phyloP scores from a whole-genome alignment of 306 rosid species.

The peach (Prunus persica) region DNA sequence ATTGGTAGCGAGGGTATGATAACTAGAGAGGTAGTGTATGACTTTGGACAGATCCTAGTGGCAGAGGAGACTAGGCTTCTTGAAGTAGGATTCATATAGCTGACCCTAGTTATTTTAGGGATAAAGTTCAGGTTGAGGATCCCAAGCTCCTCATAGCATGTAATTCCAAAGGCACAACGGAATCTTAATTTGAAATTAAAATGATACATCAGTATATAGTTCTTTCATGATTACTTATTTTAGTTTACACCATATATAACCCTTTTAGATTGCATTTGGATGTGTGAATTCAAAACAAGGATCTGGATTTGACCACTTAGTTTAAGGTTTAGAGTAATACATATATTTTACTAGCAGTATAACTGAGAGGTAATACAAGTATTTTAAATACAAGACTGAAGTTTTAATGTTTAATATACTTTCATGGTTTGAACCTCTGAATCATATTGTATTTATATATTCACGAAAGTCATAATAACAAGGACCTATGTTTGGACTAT shows the following conservation, averaged over 20 bases:
- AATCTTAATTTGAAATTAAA: not conserved
- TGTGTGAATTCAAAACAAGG: too few species aligned
- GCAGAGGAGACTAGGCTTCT: not conserved
- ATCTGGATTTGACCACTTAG: too few species aligned
- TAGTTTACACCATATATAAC: not conserved
- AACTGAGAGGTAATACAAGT: too few species aligned
- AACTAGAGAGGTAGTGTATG: not conserved
- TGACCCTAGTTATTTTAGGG: not conserved
- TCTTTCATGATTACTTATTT: not conserved
- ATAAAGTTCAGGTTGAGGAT: not conserved
- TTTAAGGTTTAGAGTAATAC: too few species aligned
- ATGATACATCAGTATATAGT: not conserved
- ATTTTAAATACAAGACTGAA: too few species aligned
- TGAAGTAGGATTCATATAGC: not conserved
- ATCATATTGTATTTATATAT: not conserved
- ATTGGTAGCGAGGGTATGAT: not conserved
- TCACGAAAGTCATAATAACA: not conserved
- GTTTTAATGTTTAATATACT: not conserved
- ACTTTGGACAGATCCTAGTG: not conserved
- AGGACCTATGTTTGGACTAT: slow-evolving; percentile 13
- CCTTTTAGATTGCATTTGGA: not conserved
- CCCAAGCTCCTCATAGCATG: slow-evolving; percentile 15
- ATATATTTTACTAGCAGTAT: too few species aligned
- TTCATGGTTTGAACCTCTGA: slow-evolving; percentile 6
- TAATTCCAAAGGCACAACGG: not conserved